A percentile compares a stretch with the other conserved stretches of the same genome.
Evolutionary conservation across 140 eudicot genomes (phyloP).

Genomic region (Senecio squalidus): DNA sequence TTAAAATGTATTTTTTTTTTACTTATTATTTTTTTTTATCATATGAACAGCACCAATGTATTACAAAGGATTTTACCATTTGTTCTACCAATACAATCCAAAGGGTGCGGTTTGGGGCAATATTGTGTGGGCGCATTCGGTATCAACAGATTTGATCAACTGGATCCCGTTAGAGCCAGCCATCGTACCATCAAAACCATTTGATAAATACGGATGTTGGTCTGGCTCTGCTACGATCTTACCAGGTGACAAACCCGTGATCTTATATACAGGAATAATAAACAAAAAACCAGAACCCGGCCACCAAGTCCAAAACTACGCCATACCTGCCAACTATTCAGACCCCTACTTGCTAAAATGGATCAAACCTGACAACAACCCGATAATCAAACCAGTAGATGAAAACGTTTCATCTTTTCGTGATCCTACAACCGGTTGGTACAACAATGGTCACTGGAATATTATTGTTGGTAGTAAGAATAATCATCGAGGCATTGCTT

Average conservation of each 20-base stretch:
- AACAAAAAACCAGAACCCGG: constrained; percentile 37
- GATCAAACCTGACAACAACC: constrained; percentile 53
- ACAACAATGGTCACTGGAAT: constrained; percentile 44
- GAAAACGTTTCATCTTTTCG: constrained; percentile 39
- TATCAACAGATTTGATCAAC: constrained; percentile 53
- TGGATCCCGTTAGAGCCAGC: constrained; percentile 45
- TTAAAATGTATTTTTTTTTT: neutral
- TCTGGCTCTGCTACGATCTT: constrained; percentile 67
- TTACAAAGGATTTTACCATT: constrained; percentile 62
- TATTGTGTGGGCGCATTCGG: constrained; percentile 69
- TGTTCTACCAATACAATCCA: constrained; percentile 69
- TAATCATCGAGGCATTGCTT: constrained; percentile 33
- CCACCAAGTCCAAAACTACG: constrained; percentile 52
- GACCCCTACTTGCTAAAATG: constrained; percentile 51
- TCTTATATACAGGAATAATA: constrained; percentile 51
- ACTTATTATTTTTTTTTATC: neutral
- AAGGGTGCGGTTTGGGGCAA: constrained; percentile 69
- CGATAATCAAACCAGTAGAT: constrained; percentile 28
- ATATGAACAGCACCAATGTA: constrained; percentile 49
- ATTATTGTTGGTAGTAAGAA: constrained; percentile 32
- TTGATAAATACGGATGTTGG: constrained; percentile 60
- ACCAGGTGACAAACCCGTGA: constrained; percentile 45
- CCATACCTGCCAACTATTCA: constrained; percentile 44
- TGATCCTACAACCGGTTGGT: constrained; percentile 73
- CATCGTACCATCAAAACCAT: constrained; percentile 41